Conservation (phyloP, 2,329 filamentous ascomycete genomes). For the Aspergillus caelatus region DNA sequence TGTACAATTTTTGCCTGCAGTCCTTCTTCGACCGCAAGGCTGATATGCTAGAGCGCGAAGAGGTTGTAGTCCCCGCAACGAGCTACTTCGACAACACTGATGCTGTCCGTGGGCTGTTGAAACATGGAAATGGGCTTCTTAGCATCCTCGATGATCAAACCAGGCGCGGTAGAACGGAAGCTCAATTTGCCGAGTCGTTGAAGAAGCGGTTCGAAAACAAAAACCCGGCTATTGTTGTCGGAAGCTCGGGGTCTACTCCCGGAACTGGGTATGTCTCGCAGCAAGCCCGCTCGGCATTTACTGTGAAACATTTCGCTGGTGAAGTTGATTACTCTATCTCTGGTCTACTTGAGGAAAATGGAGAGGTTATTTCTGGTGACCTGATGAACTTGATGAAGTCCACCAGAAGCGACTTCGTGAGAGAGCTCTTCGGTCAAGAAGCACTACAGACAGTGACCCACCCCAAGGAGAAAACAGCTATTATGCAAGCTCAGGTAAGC, state of each 20-base stretch:
- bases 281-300: conserved; percentile 79
- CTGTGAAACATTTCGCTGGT: conserved; percentile 91
- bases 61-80: conserved; percentile 84
- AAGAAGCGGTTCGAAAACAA: conserved; percentile 93
- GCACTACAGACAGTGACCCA: conserved; percentile 91
- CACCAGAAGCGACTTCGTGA: conserved; percentile 85
- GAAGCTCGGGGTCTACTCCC: conserved; percentile 71
- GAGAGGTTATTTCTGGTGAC: conserved; percentile 93
- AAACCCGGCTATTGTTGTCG: conserved; percentile 84
- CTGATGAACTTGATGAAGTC: conserved; percentile 90
- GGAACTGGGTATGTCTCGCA: conserved; percentile 89
- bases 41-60: conserved; percentile 90
- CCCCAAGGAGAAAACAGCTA: conserved; percentile 83
- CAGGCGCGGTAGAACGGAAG: conserved; percentile 81
- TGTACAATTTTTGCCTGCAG: conserved; percentile 92
- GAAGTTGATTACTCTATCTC: conserved; percentile 92
- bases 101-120: conserved; percentile 86
- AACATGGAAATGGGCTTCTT: conserved; percentile 87
- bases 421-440: conserved; percentile 93
- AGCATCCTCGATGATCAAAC: conserved; percentile 97
- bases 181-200: conserved; percentile 86
- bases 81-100: conserved; percentile 99
- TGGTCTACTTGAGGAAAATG: conserved; percentile 90
- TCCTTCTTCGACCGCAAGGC: conserved; percentile 96
- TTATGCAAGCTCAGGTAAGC: conserved; percentile 94